phyloP scores from a whole-genome alignment of 441 rosid genomes.

The Sinapis alba region DNA sequence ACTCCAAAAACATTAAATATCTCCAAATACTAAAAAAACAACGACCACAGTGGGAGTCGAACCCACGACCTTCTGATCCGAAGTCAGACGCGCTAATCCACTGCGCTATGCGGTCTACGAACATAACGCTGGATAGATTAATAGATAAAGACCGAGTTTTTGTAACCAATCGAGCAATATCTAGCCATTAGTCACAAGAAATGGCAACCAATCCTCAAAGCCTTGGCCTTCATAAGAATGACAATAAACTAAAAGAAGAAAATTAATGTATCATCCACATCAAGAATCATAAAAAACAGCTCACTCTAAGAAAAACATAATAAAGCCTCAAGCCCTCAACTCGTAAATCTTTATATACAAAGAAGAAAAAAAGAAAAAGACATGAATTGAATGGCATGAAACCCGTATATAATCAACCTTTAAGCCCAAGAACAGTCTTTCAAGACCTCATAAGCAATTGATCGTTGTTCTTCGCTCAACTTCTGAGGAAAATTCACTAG shows the following conservation, averaged over 20 bases:
- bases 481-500: slow-evolving; percentile 56
- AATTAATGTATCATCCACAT: neutral
- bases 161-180: neutral
- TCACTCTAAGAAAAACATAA: neutral
- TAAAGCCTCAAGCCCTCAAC: slow-evolving; percentile 22
- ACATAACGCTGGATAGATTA: rapidly evolving
- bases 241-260: neutral
- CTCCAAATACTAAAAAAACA: neutral
- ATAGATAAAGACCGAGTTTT: neutral
- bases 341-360: slow-evolving; percentile 27
- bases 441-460: slow-evolving; percentile 51
- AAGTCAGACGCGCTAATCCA: slow-evolving; percentile 99
- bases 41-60: slow-evolving; percentile 98
- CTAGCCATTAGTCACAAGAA: neutral
- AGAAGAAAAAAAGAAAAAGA: slow-evolving; percentile 2
- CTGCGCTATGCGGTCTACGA: slow-evolving; percentile 94
- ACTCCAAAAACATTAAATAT: neutral
- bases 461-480: slow-evolving; percentile 56
- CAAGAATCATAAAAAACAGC: neutral
- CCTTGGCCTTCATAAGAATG: neutral
- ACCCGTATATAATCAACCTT: neutral
- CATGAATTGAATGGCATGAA: slow-evolving; percentile 11
- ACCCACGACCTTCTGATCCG: slow-evolving; percentile 99
- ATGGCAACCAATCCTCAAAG: neutral
- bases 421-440: slow-evolving; percentile 52